Conservation (phyloP, 2,329 filamentous ascomycete species). For the Cordyceps cicadae region DNA sequence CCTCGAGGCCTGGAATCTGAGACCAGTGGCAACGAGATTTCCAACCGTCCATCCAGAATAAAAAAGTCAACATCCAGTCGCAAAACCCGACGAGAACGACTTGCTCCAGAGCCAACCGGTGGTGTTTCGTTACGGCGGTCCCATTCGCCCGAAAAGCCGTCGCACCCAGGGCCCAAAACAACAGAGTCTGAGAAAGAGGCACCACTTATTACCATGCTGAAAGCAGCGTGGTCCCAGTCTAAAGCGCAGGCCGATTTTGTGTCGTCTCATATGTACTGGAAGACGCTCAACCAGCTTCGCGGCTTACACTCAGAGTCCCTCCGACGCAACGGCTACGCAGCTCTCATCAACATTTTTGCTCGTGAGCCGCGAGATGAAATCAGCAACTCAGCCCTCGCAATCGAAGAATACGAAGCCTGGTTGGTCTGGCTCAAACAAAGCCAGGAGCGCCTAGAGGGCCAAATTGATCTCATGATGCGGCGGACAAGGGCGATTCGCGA, state of each 20-base stretch:
- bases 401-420: constrained; percentile 74
- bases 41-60: constrained; percentile 57
- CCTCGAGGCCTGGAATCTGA: constrained; percentile 57
- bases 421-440: constrained; percentile 77
- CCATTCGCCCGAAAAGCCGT: not conserved
- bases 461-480: constrained; percentile 66
- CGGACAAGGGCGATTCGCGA: constrained; percentile 70
- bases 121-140: constrained; percentile 3
- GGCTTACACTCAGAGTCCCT: constrained; percentile 52
- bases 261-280: constrained; percentile 77
- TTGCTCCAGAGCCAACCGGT: constrained; percentile 4
- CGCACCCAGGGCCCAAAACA: not conserved
- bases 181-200: constrained; percentile 28
- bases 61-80: constrained; percentile 55
- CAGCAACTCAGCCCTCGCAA: constrained; percentile 59
- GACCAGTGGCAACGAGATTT: constrained; percentile 55
- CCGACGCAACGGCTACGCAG: constrained; percentile 60
- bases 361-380: constrained; percentile 63
- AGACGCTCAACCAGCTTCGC: constrained; percentile 66
- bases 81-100: constrained; percentile 17
- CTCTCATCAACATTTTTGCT: constrained; percentile 65
- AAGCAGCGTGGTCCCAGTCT: constrained; percentile 67
- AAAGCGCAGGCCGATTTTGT: constrained; percentile 75
- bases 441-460: constrained; percentile 66
- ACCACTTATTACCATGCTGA: constrained; percentile 55